Percentiles rank a stretch among this genome's conserved stretches.
phyloP scores from a whole-genome alignment of 306 rosid species.

The Gillenia trifoliata region DNA sequence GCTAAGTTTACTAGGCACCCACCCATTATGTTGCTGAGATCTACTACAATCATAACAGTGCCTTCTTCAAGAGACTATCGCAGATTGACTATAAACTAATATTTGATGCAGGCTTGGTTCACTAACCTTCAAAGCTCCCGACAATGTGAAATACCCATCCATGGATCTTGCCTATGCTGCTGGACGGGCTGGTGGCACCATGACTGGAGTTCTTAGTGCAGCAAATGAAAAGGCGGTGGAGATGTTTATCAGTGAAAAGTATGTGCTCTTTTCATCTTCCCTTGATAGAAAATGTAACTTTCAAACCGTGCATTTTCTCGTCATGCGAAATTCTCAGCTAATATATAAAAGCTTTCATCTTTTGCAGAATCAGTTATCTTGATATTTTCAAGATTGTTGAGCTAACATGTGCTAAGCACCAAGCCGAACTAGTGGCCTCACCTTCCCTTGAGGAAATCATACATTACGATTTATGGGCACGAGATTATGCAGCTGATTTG shows the following conservation, averaged over 20 bases:
- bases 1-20: no score
- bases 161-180: slow-evolving; percentile 96
- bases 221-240: slow-evolving; percentile 99
- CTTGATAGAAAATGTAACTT: background rate
- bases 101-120: slow-evolving; percentile 82
- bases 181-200: slow-evolving; percentile 97
- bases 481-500: slow-evolving; percentile 68
- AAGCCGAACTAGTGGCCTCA: slow-evolving; percentile 44
- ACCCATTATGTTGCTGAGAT: background rate
- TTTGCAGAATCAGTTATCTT: slow-evolving; percentile 77
- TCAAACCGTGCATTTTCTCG: background rate
- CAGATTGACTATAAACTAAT: slow-evolving; percentile 13
- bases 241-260: slow-evolving; percentile 90
- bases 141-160: slow-evolving; percentile 89
- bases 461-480: slow-evolving; percentile 87
- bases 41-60: background rate
- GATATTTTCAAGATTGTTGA: slow-evolving; percentile 94
- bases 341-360: background rate
- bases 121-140: slow-evolving; percentile 83
- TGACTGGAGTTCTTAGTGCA: slow-evolving; percentile 99
- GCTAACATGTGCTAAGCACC: slow-evolving; percentile 83
- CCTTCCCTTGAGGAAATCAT: slow-evolving; percentile 95
- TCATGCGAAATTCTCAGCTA: background rate
- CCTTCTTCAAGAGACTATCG: background rate
- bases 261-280: slow-evolving; percentile 17